Base-by-base conservation (phyloP, 139 green algal genomes). In the Diplosphaera chodatii region DNA sequence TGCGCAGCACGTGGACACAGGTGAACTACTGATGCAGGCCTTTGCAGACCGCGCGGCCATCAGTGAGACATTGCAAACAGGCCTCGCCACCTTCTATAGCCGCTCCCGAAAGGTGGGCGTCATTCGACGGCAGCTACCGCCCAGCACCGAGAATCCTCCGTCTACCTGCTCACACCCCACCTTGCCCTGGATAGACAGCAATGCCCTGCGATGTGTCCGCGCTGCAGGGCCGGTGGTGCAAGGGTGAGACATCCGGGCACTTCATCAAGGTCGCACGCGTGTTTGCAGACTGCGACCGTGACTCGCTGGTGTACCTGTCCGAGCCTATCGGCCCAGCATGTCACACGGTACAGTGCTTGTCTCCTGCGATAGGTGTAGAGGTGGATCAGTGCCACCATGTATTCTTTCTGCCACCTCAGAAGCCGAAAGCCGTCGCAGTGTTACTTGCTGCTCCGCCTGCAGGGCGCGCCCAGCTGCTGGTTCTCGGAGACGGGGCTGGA, bases 21-120 rank as follows among this genome's bases (percentile, higher is more conserved):
- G 95, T 4, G 90, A 93, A 63, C 77, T 99, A 27, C 82, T 98
- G 20, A 99, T 99, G 95, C 95, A 98, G 72, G 94, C 92, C 1
- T 99, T 96, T 78, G 89, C 94, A 13, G 86, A 98, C 86, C 71
- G 88, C 1, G 78, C 76, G 1, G 94, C 92, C 0, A 59, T 99
- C 4, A 84, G 62, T 32, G 91, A 96, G 72, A 98, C 94, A 0
- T 40, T 99, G 27, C 88, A 96, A 77, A 94, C 89, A 2, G 82
- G 88, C 67, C 76, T 96, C 13, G 95, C 92, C 21, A 99, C 95
- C 21, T 99, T 99, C 70, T 99, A 92, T 81, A 93, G 82, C 83
- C 85, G 95, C 28, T 96, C 88, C 1, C 79, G 95, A 13, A 85
- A 59, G 48, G 48, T 59, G 48, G 22, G 48, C 37, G 10, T 20